A percentile compares a stretch with the other conserved stretches of the same genome.
These are phyloP conservation scores for Kazachstania kunashirensis DNA, from an alignment of 805 yeast genomes.

Conservation along the genomic window DNA sequence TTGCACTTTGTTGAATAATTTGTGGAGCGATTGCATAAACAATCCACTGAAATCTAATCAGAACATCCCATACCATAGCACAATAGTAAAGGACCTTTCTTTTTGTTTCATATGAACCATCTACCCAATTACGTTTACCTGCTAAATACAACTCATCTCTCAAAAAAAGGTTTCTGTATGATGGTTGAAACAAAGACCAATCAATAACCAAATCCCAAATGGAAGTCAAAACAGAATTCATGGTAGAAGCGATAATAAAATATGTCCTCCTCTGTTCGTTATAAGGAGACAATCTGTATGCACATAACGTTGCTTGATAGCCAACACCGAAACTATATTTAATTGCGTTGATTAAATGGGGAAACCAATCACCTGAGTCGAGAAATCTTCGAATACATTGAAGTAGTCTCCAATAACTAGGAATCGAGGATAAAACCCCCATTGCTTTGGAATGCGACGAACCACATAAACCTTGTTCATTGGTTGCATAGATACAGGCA, in stretches of 20 bases:
- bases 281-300: constrained; percentile 46
- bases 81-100: constrained; percentile 48
- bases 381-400: constrained; percentile 87
- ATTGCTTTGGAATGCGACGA: constrained; percentile 63
- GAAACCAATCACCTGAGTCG: constrained; percentile 93
- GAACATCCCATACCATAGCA: constrained; percentile 64
- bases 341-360: constrained; percentile 81
- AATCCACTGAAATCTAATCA: constrained; percentile 84
- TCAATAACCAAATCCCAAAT: constrained; percentile 94
- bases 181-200: constrained; percentile 73
- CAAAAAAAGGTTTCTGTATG: constrained; percentile 46
- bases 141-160: constrained; percentile 68
- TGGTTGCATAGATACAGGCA: constrained; percentile 63
- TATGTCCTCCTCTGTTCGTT: constrained; percentile 35
- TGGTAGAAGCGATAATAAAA: constrained; percentile 62
- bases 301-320: constrained; percentile 64
- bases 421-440: constrained; percentile 80
- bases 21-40: constrained; percentile 70
- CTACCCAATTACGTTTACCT: constrained; percentile 28
- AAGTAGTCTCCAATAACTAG: constrained; percentile 80
- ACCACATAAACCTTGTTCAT: constrained; percentile 52
- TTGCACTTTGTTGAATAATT: constrained; percentile 80
- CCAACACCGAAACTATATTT: constrained; percentile 62
- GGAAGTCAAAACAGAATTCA: constrained; percentile 61
- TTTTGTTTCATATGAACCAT: constrained; percentile 21